These are phyloP conservation scores for Chrysoporthe puriensis DNA, from an alignment of 2,329 filamentous ascomycete genomes.

Conservation along the genomic window DNA sequence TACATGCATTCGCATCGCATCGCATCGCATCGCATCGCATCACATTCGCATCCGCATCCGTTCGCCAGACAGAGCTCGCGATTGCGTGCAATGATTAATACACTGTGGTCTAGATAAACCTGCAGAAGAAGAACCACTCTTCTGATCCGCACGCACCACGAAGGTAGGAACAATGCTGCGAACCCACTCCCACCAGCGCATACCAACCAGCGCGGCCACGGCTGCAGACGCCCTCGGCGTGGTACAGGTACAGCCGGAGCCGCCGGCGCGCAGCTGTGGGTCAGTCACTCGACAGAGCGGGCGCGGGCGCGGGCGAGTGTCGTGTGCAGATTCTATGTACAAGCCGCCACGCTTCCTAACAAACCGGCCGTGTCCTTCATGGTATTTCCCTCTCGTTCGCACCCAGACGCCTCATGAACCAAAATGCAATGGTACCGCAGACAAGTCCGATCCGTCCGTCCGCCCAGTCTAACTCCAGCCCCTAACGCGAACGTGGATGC, in stretches of 20 bases:
- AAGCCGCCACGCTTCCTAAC: background rate
- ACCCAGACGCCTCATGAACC: conserved; percentile 26
- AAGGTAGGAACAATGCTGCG: background rate
- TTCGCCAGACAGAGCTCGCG: background rate
- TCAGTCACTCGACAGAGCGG: background rate
- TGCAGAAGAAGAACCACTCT: conserved; percentile 1
- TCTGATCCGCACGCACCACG: background rate
- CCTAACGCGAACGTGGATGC: conserved; percentile 12
- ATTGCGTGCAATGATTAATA: conserved; percentile 1
- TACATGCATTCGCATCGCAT: too few relatives aligned
- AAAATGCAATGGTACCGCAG: conserved; percentile 22
- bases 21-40: too few relatives aligned
- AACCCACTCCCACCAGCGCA: background rate
- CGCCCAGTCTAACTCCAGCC: conserved; percentile 19
- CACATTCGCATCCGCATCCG: too few relatives aligned
- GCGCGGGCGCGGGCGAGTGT: background rate
- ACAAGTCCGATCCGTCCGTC: conserved; percentile 11
- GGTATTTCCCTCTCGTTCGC: conserved; percentile 28
- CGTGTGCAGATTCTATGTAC: conserved; percentile 1
- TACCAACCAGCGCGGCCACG: background rate
- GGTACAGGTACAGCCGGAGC: background rate
- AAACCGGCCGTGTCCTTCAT: conserved; percentile 20
- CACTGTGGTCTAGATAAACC: conserved; percentile 4
- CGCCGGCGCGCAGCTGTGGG: background rate
- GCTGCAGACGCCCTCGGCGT: background rate